Conservation (phyloP, 768 basidiomycete genomes). For the Termitomyces sp. region DNA sequence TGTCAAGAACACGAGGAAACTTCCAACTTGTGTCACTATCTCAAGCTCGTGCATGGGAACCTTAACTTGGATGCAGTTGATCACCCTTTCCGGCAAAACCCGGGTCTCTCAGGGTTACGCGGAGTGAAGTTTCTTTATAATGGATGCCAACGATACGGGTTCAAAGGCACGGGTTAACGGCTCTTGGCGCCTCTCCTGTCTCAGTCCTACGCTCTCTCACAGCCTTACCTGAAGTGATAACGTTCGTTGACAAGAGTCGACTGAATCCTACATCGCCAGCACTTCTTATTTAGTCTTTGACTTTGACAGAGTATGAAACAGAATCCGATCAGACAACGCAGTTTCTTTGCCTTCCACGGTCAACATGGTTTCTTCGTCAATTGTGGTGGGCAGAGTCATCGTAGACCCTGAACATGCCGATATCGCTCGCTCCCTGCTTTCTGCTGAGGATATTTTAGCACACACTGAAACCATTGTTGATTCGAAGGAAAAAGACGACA, state of each 20-base stretch:
- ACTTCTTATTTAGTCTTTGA: background rate
- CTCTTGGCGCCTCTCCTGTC: background rate
- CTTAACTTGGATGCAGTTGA: no score
- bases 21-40: no score
- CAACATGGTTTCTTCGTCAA: slow-evolving; percentile 5
- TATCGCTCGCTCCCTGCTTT: slow-evolving; percentile 30
- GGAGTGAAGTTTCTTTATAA: no score
- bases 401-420: slow-evolving; percentile 22
- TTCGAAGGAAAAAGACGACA: slow-evolving; percentile 33
- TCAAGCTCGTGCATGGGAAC: no score
- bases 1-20: no score
- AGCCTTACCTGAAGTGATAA: no score
- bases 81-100: no score
- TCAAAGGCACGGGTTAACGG: no score
- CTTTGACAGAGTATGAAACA: background rate
- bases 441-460: slow-evolving; percentile 34
- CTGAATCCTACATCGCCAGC: background rate
- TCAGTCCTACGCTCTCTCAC: background rate
- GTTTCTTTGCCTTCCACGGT: background rate
- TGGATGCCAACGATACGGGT: no score
- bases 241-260: background rate
- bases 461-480: slow-evolving; percentile 32
- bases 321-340: background rate
- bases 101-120: no score
- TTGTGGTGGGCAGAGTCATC: slow-evolving; percentile 7